Evolutionary conservation across 2,329 filamentous ascomycete species (phyloP).

Genomic region (Fusarium sp.): DNA sequence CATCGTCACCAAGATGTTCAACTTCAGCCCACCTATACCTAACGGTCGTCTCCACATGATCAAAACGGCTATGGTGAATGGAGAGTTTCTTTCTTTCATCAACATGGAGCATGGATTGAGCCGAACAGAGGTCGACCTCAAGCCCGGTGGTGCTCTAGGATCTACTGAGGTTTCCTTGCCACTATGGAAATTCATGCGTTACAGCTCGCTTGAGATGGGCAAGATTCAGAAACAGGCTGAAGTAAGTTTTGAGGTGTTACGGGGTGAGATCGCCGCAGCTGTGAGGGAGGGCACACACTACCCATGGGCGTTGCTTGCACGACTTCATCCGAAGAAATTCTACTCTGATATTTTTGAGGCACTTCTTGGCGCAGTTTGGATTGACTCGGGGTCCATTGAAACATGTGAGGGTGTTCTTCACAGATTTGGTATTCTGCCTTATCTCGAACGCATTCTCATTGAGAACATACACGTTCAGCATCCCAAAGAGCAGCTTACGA

Average conservation of each 20-base stretch:
- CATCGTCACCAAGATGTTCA: constrained; percentile 75
- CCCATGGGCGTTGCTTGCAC: constrained; percentile 82
- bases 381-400: constrained; percentile 79
- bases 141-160: constrained; percentile 34
- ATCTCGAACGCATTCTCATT: constrained; percentile 73
- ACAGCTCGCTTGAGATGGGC: constrained; percentile 65
- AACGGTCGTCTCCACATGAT: constrained; percentile 80
- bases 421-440: constrained; percentile 74
- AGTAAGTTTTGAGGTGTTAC: constrained; percentile 64
- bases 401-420: constrained; percentile 74
- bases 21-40: constrained; percentile 57
- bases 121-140: constrained; percentile 43
- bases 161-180: constrained; percentile 54
- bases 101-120: constrained; percentile 66
- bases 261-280: constrained; percentile 63
- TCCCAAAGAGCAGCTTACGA: constrained; percentile 78
- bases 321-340: constrained; percentile 79
- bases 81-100: constrained; percentile 83
- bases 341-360: constrained; percentile 88
- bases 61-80: constrained; percentile 84
- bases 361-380: constrained; percentile 84
- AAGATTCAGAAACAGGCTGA: constrained; percentile 61
- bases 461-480: constrained; percentile 71
- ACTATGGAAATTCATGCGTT: constrained; percentile 80
- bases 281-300: constrained; percentile 70